Conservation (phyloP, 345 rosid genomes). For the Moringa oleifera region DNA sequence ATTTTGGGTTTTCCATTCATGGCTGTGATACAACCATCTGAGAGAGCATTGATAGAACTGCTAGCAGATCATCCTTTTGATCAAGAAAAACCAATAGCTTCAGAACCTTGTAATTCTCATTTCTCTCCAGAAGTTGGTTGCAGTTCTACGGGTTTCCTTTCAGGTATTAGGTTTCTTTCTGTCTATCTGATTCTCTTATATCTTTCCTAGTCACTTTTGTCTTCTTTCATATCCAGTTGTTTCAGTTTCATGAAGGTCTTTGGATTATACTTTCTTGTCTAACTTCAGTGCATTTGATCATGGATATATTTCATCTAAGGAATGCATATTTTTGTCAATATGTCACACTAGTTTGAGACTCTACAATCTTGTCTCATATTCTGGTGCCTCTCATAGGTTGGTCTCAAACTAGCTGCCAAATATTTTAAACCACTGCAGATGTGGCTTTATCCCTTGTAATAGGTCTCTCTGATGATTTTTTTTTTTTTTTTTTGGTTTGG, state of each 20-base stretch:
- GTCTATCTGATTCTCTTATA: background rate
- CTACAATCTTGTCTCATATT: background rate
- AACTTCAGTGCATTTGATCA: background rate
- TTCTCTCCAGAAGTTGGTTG: slow-evolving; percentile 10
- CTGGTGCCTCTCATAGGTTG: background rate
- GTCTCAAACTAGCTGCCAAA: background rate
- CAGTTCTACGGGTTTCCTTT: slow-evolving; percentile 19
- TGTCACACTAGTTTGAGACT: background rate
- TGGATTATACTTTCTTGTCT: background rate
- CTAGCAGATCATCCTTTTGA: slow-evolving; percentile 17
- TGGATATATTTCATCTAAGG: background rate
- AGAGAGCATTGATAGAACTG: slow-evolving; percentile 36
- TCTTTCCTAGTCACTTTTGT: background rate
- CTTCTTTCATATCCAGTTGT: background rate
- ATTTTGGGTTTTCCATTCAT: slow-evolving; percentile 98
- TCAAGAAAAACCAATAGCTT: slow-evolving; percentile 12
- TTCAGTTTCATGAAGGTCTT: background rate
- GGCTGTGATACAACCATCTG: slow-evolving; percentile 81
- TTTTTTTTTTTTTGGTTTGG: too few species aligned
- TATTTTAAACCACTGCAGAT: background rate
- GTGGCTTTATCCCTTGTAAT: background rate
- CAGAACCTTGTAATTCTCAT: slow-evolving; percentile 14
- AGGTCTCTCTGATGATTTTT: background rate
- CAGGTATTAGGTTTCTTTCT: slow-evolving; percentile 28
- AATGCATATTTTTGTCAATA: background rate